Conservation (phyloP, 192 early-diverging fungal species). For the Linderina pennispora region DNA sequence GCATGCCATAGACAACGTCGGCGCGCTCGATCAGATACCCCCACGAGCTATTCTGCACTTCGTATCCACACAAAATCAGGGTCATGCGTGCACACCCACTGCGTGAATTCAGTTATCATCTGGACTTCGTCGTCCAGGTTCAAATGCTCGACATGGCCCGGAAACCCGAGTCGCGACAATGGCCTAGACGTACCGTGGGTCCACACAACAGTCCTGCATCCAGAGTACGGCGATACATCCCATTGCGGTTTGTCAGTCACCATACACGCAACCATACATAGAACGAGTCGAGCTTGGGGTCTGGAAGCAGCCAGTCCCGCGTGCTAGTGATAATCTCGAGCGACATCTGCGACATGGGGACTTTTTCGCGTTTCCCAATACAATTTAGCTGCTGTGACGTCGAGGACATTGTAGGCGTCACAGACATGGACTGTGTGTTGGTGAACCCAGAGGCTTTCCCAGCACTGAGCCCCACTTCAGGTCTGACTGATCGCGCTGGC, state of each 20-base stretch:
- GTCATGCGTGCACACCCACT: constrained; percentile 56
- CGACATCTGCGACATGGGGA: constrained; percentile 12
- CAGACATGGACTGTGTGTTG: too few species aligned
- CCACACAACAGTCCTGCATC: constrained; percentile 11
- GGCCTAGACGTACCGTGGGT: constrained; percentile 7
- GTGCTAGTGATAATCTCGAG: constrained; percentile 17
- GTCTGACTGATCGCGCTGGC: constrained; percentile 35
- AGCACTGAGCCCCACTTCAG: constrained; percentile 40
- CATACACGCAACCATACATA: constrained; percentile 51
- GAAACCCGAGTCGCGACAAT: constrained; percentile 9
- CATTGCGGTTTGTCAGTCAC: neutral
- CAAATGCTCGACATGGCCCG: constrained; percentile 17
- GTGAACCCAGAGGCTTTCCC: too few species aligned
- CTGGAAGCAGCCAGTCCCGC: constrained; percentile 51
- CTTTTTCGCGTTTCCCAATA: too few species aligned
- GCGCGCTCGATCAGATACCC: constrained; percentile 75
- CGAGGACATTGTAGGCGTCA: too few species aligned
- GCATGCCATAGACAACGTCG: constrained; percentile 27
- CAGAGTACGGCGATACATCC: neutral
- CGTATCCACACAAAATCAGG: constrained; percentile 86
- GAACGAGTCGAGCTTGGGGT: constrained; percentile 62
- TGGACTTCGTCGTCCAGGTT: constrained; percentile 49
- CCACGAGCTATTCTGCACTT: constrained; percentile 82
- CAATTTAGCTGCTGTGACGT: too few species aligned
- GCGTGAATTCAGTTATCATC: constrained; percentile 53